These are phyloP conservation scores for Lavandula angustifolia DNA, from an alignment of 257 asterid species.

Conservation along the genomic window DNA sequence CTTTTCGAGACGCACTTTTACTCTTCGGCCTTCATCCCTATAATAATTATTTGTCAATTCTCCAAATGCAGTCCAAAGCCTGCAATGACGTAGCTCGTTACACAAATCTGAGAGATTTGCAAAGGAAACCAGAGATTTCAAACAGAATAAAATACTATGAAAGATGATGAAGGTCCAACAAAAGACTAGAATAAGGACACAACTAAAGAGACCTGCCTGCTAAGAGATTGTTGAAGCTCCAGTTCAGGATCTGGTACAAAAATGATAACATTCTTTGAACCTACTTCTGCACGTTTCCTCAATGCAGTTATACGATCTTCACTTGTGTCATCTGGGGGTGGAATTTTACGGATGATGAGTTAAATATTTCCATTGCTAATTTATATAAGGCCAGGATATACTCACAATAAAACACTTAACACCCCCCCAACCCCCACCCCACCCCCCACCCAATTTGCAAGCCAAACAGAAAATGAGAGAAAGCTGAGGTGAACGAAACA, in stretches of 20 bases:
- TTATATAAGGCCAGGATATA: constrained; percentile 8
- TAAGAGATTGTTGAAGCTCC: constrained; percentile 77
- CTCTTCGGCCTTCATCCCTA: constrained; percentile 84
- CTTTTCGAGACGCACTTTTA: constrained; percentile 78
- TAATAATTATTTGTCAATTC: constrained; percentile 78
- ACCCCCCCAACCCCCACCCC: too few relatives aligned
- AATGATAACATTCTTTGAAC: constrained; percentile 62
- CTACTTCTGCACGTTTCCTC: constrained; percentile 93
- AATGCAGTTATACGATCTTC: constrained; percentile 92
- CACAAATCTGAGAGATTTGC: constrained; percentile 16
- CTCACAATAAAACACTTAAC: not conserved
- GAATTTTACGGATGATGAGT: constrained; percentile 24
- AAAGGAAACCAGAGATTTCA: constrained; percentile 12
- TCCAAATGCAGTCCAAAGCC: constrained; percentile 63
- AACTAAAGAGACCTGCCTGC: constrained; percentile 58
- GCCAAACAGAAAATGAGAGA: not conserved
- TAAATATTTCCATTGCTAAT: constrained; percentile 18
- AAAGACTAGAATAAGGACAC: constrained; percentile 15
- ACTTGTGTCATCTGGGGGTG: constrained; percentile 70
- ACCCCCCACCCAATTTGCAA: not conserved
- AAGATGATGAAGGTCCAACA: constrained; percentile 20
- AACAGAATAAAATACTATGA: constrained; percentile 13
- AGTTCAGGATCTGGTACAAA: constrained; percentile 59
- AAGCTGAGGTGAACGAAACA: constrained; percentile 16
- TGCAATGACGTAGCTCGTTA: constrained; percentile 44